Evolutionary conservation across 2,329 filamentous ascomycete genomes (phyloP).

Genomic region (Periconia sp.): DNA sequence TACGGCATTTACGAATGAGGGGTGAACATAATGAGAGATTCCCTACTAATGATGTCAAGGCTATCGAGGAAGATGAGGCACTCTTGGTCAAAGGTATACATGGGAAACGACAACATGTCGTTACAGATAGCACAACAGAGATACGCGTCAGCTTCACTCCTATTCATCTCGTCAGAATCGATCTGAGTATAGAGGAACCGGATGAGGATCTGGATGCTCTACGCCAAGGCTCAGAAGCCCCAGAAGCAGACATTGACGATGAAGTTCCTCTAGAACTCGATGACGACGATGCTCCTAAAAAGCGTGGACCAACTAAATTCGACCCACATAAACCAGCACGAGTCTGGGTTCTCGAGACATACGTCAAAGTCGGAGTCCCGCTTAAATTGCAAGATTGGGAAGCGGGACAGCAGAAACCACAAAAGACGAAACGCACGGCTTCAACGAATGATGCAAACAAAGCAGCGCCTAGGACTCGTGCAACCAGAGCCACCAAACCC

Average conservation of each 20-base stretch:
- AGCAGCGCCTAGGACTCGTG: slow-evolving; percentile 22
- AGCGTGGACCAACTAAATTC: slow-evolving; percentile 53
- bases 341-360: slow-evolving; percentile 67
- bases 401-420: slow-evolving; percentile 29
- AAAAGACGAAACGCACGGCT: slow-evolving; percentile 25
- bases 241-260: slow-evolving; percentile 33
- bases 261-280: slow-evolving; percentile 39
- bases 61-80: slow-evolving; percentile 51
- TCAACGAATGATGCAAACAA: slow-evolving; percentile 22
- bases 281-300: slow-evolving; percentile 43
- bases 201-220: slow-evolving; percentile 60
- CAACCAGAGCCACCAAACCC: slow-evolving; percentile 24
- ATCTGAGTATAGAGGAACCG: slow-evolving; percentile 72
- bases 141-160: slow-evolving; percentile 79
- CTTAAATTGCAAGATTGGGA: slow-evolving; percentile 68
- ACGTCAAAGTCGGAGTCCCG: slow-evolving; percentile 66
- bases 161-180: slow-evolving; percentile 72
- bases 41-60: slow-evolving; percentile 35
- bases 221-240: slow-evolving; percentile 17
- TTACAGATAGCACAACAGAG: slow-evolving; percentile 75
- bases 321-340: slow-evolving; percentile 68
- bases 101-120: slow-evolving; percentile 68
- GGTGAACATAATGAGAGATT: slow-evolving; percentile 23
- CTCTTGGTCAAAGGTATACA: slow-evolving; percentile 67
- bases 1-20: slow-evolving; percentile 56